Conservation (phyloP, 2,329 filamentous ascomycete species). For the Beauveria caledonica region DNA sequence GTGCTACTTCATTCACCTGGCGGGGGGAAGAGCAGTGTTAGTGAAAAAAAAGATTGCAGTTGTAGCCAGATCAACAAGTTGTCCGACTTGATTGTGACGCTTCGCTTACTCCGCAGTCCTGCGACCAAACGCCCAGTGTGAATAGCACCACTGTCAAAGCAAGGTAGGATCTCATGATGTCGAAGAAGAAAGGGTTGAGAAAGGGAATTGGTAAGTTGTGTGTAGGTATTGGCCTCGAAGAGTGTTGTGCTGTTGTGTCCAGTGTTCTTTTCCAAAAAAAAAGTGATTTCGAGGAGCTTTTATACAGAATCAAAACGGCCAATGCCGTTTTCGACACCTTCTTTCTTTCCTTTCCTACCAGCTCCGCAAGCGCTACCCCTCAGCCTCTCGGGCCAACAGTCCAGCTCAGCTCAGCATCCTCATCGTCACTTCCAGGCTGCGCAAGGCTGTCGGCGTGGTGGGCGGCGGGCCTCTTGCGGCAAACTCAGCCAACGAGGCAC, state of each 20-base stretch:
- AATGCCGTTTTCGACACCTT: not conserved
- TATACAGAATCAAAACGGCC: too few species aligned
- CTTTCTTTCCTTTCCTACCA: not conserved
- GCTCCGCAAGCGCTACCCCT: not conserved
- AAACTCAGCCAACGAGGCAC: not conserved
- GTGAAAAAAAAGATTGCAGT: not conserved
- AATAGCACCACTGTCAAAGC: not conserved
- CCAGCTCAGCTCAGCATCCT: not conserved
- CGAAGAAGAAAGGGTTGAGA: too few species aligned
- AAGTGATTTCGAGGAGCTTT: too few species aligned
- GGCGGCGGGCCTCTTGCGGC: not conserved
- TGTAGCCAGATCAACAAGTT: not conserved
- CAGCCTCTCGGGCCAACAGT: not conserved
- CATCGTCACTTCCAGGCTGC: not conserved
- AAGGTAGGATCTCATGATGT: not conserved
- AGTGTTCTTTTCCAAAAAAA: too few species aligned
- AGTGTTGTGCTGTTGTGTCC: too few species aligned
- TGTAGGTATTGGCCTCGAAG: too few species aligned
- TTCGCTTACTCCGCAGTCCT: not conserved
- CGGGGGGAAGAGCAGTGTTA: not conserved
- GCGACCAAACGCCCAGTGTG: not conserved
- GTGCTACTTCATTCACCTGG: not conserved
- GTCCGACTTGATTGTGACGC: too few species aligned
- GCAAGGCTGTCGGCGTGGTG: not conserved
- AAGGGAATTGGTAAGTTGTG: not conserved